Percentiles rank a stretch among this genome's conserved stretches.
phyloP scores from a whole-genome alignment of 2,329 filamentous ascomycete genomes.

The Diaporthe australafricana region DNA sequence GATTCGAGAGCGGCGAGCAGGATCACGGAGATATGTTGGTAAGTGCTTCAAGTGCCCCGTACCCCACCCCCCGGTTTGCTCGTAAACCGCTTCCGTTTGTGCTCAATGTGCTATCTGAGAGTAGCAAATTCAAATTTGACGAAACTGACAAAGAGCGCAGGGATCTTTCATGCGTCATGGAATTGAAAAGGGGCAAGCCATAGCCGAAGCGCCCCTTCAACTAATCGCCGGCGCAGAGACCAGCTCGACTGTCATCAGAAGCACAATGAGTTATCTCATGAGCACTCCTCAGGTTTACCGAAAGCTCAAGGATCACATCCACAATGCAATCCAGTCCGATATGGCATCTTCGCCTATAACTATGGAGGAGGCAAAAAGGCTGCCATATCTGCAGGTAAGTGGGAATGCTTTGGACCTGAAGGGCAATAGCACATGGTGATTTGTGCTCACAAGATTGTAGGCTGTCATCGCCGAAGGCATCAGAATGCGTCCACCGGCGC shows the following conservation, averaged over 20 bases:
- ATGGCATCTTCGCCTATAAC: constrained; percentile 34
- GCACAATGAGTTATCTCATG: constrained; percentile 45
- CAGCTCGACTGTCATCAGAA: constrained; percentile 59
- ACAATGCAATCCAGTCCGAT: constrained; percentile 13
- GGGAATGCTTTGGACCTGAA: not conserved
- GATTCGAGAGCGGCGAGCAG: constrained; percentile 3
- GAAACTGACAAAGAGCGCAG: not conserved
- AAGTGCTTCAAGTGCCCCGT: not conserved
- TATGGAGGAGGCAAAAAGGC: constrained; percentile 40
- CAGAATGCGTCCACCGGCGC: constrained; percentile 49
- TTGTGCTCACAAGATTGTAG: not conserved
- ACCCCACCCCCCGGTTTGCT: no score
- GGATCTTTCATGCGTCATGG: constrained; percentile 60
- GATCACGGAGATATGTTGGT: constrained; percentile 16
- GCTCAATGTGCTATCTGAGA: not conserved
- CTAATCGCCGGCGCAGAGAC: constrained; percentile 62
- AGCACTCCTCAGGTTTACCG: constrained; percentile 33
- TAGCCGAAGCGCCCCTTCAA: constrained; percentile 47
- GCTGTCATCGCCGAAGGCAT: constrained; percentile 52
- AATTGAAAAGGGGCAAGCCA: constrained; percentile 54
- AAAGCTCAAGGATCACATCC: constrained; percentile 37
- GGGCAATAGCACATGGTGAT: no score
- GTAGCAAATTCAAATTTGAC: no score
- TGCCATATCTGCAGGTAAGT: constrained; percentile 46
- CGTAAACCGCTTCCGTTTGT: no score